These are phyloP conservation scores for Amyloporia xantha DNA, from an alignment of 768 basidiomycete genomes.

Conservation along the genomic window DNA sequence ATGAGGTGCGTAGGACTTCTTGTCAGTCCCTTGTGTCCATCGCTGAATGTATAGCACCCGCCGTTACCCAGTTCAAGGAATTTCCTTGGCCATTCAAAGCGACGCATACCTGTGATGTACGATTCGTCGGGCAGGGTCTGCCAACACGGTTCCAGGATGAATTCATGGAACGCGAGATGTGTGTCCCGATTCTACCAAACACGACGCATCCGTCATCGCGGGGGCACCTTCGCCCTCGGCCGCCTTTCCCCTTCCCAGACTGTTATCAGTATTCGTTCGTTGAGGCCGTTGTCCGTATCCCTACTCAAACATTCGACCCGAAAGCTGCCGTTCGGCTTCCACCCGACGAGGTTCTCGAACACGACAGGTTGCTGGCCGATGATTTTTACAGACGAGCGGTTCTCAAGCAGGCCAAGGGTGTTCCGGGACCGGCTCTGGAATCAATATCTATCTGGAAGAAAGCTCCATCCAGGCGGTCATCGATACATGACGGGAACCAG, in stretches of 20 bases:
- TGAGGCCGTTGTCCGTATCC: neutral
- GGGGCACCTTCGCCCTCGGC: neutral
- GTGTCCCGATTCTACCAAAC: neutral
- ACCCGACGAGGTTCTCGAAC: neutral
- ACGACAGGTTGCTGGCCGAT: neutral
- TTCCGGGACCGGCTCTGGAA: neutral
- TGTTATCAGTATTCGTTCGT: neutral
- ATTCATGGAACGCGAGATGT: neutral
- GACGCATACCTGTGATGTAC: neutral
- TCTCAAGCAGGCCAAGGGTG: neutral
- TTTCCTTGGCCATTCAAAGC: no score
- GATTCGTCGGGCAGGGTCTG: neutral
- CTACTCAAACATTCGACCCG: neutral
- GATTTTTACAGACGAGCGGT: neutral
- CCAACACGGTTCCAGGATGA: neutral
- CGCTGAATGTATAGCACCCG: no score
- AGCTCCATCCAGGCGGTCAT: neutral
- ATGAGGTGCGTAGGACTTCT: no score
- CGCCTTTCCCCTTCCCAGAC: neutral
- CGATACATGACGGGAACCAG: neutral
- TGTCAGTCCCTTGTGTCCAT: no score
- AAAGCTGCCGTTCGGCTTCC: neutral
- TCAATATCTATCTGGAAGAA: neutral
- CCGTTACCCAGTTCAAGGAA: no score
- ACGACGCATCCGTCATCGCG: neutral